These are phyloP conservation scores for Aspergillus ruber DNA, from an alignment of 2,329 filamentous ascomycete species.

Conservation along the genomic window DNA sequence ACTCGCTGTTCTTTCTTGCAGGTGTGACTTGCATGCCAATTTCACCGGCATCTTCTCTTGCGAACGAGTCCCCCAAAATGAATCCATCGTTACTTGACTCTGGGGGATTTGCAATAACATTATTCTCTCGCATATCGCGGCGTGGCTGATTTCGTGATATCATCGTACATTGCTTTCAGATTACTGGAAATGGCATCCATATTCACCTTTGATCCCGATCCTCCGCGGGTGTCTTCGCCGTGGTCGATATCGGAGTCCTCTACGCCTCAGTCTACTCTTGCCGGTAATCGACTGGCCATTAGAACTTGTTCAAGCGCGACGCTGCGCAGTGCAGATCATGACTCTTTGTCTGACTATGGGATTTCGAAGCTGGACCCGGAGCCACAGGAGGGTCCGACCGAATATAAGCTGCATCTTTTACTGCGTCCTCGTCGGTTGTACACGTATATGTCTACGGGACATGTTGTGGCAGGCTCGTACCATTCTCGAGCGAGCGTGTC, in stretches of 20 bases:
- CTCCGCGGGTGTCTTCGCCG: conserved; percentile 80
- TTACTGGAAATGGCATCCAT: conserved; percentile 72
- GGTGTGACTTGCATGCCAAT: not conserved
- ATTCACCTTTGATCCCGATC: conserved; percentile 88
- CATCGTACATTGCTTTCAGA: not conserved
- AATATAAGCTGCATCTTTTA: conserved; percentile 92
- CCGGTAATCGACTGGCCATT: conserved; percentile 18
- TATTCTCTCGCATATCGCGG: conserved; percentile 4
- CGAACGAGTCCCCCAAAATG: not conserved
- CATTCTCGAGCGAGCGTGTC: conserved; percentile 33
- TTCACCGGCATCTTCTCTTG: not conserved
- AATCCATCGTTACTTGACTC: not conserved
- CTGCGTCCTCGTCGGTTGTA: conserved; percentile 72
- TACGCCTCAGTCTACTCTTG: conserved; percentile 29
- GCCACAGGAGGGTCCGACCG: conserved; percentile 86
- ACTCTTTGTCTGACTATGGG: conserved; percentile 49
- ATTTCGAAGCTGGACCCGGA: conserved; percentile 78
- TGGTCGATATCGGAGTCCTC: conserved; percentile 61
- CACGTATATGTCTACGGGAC: conserved; percentile 61
- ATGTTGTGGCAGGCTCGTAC: conserved; percentile 46
- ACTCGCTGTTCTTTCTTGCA: not conserved
- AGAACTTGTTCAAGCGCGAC: conserved; percentile 30
- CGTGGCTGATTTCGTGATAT: conserved; percentile 3
- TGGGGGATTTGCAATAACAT: not conserved
- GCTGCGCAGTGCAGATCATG: conserved; percentile 32